phyloP scores from a whole-genome alignment of 352 stramenopile genomes.

The Phytophthora foliorum region DNA sequence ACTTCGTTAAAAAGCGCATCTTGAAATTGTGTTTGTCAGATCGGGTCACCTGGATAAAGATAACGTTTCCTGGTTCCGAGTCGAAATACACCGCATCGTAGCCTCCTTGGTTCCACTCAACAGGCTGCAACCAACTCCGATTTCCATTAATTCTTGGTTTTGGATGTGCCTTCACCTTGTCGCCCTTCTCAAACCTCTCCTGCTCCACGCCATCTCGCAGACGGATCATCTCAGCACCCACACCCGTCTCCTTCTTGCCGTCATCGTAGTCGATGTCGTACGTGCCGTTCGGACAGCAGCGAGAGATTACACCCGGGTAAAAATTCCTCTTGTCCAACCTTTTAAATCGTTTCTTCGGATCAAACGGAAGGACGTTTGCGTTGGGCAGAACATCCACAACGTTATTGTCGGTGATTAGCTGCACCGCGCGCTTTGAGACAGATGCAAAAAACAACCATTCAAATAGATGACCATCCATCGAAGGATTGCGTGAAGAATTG shows the following conservation, averaged over 20 bases:
- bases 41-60: constrained; percentile 36
- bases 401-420: not conserved
- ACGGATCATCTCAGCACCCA: no score
- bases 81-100: constrained; percentile 46
- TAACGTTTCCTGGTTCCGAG: constrained; percentile 24
- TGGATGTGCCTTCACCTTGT: no score
- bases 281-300: no score
- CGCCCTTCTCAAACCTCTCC: no score
- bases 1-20: constrained; percentile 40
- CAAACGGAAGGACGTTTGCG: not conserved
- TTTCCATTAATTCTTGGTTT: constrained; percentile 36
- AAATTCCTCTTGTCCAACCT: no score
- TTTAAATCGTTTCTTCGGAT: not conserved
- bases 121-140: constrained; percentile 35
- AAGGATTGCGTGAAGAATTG: no score
- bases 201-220: no score
- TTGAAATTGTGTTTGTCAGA: constrained; percentile 39
- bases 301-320: no score
- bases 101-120: constrained; percentile 37
- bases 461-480: not conserved
- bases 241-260: no score
- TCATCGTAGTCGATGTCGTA: no score
- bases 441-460: not conserved
- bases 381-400: not conserved
- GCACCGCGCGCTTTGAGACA: not conserved